Evolutionary conservation across 306 rosid species (phyloP).

Genomic region (Begonia fuchsioides): DNA sequence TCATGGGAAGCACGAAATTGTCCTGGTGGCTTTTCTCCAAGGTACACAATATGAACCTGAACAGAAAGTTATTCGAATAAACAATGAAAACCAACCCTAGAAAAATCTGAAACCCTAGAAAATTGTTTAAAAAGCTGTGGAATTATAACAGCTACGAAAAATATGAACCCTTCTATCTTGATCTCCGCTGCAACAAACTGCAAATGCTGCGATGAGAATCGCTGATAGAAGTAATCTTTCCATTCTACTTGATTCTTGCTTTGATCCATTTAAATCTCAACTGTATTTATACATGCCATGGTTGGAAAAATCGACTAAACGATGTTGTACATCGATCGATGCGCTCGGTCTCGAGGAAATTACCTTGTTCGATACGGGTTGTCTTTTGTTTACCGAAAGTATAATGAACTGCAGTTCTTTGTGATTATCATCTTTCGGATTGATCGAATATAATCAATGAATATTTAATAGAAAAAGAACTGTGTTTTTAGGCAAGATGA

Average conservation of each 20-base stretch:
- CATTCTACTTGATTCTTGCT: background rate
- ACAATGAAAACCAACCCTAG: background rate
- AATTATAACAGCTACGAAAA: background rate
- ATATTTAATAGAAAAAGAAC: too few species aligned
- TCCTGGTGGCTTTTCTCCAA: slow-evolving; percentile 13
- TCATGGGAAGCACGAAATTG: slow-evolving; percentile 4
- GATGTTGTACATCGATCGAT: too few species aligned
- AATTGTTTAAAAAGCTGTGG: background rate
- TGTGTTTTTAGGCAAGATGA: too few species aligned
- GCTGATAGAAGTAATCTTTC: slow-evolving; percentile 5
- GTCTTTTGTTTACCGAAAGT: too few species aligned
- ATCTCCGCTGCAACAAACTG: slow-evolving; percentile 10
- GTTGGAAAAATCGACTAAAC: too few species aligned
- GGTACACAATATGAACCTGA: slow-evolving; percentile 19
- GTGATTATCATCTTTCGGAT: too few species aligned
- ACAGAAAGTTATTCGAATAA: background rate
- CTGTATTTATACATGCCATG: too few species aligned
- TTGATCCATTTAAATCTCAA: too few species aligned
- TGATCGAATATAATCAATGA: too few species aligned
- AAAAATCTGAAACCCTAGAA: background rate
- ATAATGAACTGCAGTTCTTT: too few species aligned
- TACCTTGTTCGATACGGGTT: too few species aligned
- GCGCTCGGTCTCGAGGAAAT: too few species aligned
- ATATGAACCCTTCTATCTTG: slow-evolving; percentile 15
- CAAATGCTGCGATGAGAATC: slow-evolving; percentile 12